Base-by-base conservation (phyloP, 1,139 yeast genomes). In the Candida sojae region DNA sequence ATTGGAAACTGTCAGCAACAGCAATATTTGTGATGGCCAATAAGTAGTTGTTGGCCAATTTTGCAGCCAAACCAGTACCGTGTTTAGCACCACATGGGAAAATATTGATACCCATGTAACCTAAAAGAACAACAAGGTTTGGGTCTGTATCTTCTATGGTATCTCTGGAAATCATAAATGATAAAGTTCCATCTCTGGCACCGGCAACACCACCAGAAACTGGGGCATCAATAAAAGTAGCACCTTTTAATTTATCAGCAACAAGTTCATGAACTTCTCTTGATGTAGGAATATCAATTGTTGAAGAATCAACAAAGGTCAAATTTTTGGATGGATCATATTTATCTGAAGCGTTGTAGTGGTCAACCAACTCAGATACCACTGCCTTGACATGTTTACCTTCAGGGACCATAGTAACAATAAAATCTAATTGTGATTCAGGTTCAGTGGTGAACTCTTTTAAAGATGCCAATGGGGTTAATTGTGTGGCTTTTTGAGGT, bases 151-250 rank as follows among this genome's bases (percentile, higher is more conserved):
- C 58, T 10, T 62, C 66, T 17, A 59, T 60, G 35, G 58, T 54
- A 7, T 63, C 61, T 48, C 76, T 59, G 3, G 84, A 81, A 32
- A 82, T 74, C 86, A 82, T 82, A 59, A 82, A 82, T 4, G 84
- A 77, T 38, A 82, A 68, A 0, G 84, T 75, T 1, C 71, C 86
- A 48, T 79, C 79, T 47, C 77, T 61, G 5, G 86, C 86, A 4
- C 86, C 86, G 1, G 77, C 77, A 1, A 78, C 82, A 21, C 86
- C 86, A 3, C 86, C 86, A 11, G 83, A 78, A 0, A 82, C 86
- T 0, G 86, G 86, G 10, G 86, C 78, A 57, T 82, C 86, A 42
- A 81, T 72, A 53, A 75, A 75, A 52, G 73, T 77, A 51, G 70
- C 71, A 29, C 54, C 48, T 1, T 78, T 75, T 34, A 71, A 58